Conservation (phyloP, 2,329 filamentous ascomycete genomes). For the Sphaerulina populicola region DNA sequence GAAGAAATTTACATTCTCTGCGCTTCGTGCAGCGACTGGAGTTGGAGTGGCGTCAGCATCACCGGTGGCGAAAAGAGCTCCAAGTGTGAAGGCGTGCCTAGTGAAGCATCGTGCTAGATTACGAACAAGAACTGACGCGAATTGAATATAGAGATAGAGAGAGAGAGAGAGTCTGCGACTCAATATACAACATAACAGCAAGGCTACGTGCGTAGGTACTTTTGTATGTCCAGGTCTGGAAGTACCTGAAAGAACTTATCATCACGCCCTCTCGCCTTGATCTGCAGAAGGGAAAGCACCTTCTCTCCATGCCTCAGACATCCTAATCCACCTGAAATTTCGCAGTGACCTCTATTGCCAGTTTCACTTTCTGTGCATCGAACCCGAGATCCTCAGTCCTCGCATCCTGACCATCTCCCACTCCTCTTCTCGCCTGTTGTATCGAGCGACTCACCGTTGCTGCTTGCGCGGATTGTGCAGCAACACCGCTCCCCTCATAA, state of each 20-base stretch:
- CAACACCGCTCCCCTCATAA: neutral
- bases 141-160: neutral
- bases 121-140: neutral
- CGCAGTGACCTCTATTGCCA: constrained; percentile 19
- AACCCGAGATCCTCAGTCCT: constrained; percentile 17
- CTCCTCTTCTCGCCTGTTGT: neutral
- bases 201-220: neutral
- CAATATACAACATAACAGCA: neutral
- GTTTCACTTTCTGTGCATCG: constrained; percentile 20
- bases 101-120: constrained; percentile 25
- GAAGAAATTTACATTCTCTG: constrained; percentile 47
- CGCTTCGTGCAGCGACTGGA: constrained; percentile 47
- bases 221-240: neutral
- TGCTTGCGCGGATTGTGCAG: neutral
- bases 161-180: neutral
- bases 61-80: constrained; percentile 45
- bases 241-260: neutral
- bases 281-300: neutral
- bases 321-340: constrained; percentile 20
- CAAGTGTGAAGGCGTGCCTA: constrained; percentile 35
- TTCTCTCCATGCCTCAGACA: neutral
- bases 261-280: neutral
- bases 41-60: constrained; percentile 43
- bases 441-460: neutral
- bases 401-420: neutral